Conservation (phyloP, 768 basidiomycete species). For the Termitomyces sp. region DNA sequence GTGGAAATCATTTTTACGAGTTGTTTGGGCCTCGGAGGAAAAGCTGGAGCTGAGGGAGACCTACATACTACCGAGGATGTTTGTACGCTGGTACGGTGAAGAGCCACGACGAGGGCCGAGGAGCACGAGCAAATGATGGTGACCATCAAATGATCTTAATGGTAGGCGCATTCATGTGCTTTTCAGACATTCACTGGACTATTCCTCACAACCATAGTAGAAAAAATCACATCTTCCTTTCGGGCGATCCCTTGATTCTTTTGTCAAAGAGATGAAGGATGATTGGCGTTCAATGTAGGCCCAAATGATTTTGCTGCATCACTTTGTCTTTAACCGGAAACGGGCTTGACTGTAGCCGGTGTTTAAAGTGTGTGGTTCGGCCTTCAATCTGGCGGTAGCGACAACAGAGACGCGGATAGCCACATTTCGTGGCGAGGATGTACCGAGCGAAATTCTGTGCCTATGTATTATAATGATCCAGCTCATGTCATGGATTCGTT, state of each 20-base stretch:
- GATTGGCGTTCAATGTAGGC: not conserved
- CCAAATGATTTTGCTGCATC: not conserved
- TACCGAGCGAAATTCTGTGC: conserved; percentile 10
- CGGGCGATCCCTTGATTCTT: not conserved
- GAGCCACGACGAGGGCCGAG: not conserved
- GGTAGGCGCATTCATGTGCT: not conserved
- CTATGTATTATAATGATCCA: not conserved
- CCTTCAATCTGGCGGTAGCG: not conserved
- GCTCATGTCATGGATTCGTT: conserved; percentile 11
- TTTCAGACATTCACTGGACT: not conserved
- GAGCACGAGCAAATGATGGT: not conserved
- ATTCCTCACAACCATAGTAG: not conserved
- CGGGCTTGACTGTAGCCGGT: not conserved
- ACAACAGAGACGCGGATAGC: not conserved
- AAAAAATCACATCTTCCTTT: not conserved
- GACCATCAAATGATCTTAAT: not conserved
- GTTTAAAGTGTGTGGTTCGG: not conserved
- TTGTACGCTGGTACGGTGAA: not conserved
- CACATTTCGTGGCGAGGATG: conserved; percentile 3
- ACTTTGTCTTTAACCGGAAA: not conserved
- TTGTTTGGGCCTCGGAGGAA: not conserved
- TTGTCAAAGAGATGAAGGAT: not conserved
- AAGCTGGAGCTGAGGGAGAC: not conserved
- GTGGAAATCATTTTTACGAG: not conserved
- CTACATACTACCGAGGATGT: conserved; percentile 3